Percentiles rank a stretch among this genome's conserved stretches.
Evolutionary conservation across 2,329 filamentous ascomycete species (phyloP).

Genomic region (Venturia oleaginea): DNA sequence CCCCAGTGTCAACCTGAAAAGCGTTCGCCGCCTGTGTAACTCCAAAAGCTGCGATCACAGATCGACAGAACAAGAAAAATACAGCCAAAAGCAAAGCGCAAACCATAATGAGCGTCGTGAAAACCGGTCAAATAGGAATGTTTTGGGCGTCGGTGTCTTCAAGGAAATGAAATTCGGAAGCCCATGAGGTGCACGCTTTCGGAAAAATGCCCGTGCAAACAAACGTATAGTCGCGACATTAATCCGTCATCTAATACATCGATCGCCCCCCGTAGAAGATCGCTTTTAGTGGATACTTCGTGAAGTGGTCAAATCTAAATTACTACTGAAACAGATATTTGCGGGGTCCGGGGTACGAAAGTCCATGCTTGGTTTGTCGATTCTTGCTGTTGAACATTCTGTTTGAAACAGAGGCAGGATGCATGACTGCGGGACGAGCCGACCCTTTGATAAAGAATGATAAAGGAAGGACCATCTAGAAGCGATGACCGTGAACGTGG

Average conservation of each 20-base stretch:
- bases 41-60: neutral
- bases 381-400: neutral
- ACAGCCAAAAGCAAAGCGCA: neutral
- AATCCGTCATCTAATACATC: neutral
- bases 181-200: neutral
- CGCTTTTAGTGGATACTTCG: neutral
- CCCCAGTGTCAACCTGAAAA: conserved; percentile 5
- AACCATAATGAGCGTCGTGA: neutral
- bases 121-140: neutral
- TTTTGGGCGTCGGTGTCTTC: neutral
- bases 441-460: conserved; percentile 15
- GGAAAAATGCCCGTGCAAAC: neutral
- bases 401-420: neutral
- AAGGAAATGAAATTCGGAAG: neutral
- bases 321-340: neutral
- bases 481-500: neutral
- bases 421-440: neutral
- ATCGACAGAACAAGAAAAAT: neutral
- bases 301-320: conserved; percentile 15
- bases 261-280: neutral
- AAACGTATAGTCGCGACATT: neutral
- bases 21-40: conserved; percentile 9
- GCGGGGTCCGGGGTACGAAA: neutral
- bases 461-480: neutral
- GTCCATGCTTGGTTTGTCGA: neutral